Percentiles rank a stretch among this genome's conserved stretches.
Evolutionary conservation across 345 rosid genomes (phyloP).

Genomic region (Eucalyptus urophylla): DNA sequence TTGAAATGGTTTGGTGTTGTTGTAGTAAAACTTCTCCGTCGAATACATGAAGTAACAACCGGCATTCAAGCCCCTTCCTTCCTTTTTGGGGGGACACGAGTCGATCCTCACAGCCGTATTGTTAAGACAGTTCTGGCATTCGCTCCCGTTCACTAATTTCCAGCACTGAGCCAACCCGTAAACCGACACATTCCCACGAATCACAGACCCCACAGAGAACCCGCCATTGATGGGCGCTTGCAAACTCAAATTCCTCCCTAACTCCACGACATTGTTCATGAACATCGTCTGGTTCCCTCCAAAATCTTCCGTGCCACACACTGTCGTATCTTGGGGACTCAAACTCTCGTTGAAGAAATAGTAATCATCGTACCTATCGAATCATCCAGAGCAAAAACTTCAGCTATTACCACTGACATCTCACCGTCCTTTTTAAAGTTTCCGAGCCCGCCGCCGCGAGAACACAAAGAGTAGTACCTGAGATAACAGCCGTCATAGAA

Average conservation of each 20-base stretch:
- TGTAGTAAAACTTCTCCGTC: slow-evolving; percentile 38
- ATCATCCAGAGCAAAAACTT: not conserved
- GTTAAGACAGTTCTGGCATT: slow-evolving; percentile 29
- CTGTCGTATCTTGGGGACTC: slow-evolving; percentile 15
- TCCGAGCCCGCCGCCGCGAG: not conserved
- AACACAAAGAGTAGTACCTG: not conserved
- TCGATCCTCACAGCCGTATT: slow-evolving; percentile 14
- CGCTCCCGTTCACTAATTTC: slow-evolving; percentile 15
- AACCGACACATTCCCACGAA: slow-evolving; percentile 41
- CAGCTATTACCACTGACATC: not conserved
- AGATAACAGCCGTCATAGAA: slow-evolving; percentile 41
- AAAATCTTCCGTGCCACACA: slow-evolving; percentile 32
- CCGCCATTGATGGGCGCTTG: slow-evolving; percentile 39
- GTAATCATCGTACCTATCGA: slow-evolving; percentile 58
- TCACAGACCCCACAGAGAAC: slow-evolving; percentile 48
- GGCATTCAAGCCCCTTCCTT: slow-evolving; percentile 32
- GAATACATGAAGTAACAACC: slow-evolving; percentile 88
- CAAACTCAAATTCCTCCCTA: slow-evolving; percentile 47
- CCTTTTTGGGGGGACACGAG: slow-evolving; percentile 16
- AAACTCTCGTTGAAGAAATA: slow-evolving; percentile 50
- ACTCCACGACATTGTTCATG: slow-evolving; percentile 20
- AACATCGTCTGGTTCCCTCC: slow-evolving; percentile 40
- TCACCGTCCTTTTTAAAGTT: not conserved
- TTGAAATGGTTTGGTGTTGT: slow-evolving; percentile 23
- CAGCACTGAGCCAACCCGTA: slow-evolving; percentile 90